phyloP scores from a whole-genome alignment of 2,329 filamentous ascomycete species.

The Tolypocladium pustulatum region DNA sequence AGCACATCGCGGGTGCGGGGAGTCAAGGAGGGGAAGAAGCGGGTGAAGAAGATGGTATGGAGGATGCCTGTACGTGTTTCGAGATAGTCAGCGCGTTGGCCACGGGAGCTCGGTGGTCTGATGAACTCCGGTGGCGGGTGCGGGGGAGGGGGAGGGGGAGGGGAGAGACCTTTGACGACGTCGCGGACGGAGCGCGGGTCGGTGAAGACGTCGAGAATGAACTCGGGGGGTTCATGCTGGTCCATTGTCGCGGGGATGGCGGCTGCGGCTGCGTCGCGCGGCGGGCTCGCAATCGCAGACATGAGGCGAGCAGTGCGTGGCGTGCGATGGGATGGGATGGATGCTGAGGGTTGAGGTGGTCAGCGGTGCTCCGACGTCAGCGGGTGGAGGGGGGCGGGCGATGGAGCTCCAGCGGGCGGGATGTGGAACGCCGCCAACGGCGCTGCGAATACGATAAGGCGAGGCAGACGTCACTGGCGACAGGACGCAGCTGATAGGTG shows the following conservation, averaged over 20 bases:
- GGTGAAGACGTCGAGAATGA: constrained; percentile 86
- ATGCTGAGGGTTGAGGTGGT: too few species aligned
- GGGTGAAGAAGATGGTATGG: constrained; percentile 97
- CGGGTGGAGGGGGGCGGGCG: neutral
- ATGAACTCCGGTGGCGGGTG: neutral
- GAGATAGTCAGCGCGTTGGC: neutral
- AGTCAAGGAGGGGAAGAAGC: constrained; percentile 81
- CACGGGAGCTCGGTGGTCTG: too few species aligned
- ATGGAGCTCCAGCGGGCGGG: neutral
- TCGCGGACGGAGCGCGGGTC: constrained; percentile 85
- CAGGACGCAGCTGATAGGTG: neutral
- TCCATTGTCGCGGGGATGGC: constrained; percentile 2
- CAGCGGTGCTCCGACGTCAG: neutral
- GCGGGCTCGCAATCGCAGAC: neutral
- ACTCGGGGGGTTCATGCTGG: constrained; percentile 60
- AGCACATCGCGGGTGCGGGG: constrained; percentile 82
- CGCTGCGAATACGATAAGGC: neutral
- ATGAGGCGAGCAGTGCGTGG: neutral
- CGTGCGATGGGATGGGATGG: neutral
- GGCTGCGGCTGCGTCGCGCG: neutral
- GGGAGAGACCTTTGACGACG: constrained; percentile 67
- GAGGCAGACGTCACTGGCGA: neutral
- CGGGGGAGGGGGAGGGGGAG: constrained; percentile 9
- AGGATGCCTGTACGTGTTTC: constrained; percentile 59
- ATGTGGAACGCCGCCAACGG: neutral